Evolutionary conservation across 2,329 filamentous ascomycete species (phyloP), one percentile per base, ranked within the genome.

Genomic region (Chaetothyriales sp.): DNA sequence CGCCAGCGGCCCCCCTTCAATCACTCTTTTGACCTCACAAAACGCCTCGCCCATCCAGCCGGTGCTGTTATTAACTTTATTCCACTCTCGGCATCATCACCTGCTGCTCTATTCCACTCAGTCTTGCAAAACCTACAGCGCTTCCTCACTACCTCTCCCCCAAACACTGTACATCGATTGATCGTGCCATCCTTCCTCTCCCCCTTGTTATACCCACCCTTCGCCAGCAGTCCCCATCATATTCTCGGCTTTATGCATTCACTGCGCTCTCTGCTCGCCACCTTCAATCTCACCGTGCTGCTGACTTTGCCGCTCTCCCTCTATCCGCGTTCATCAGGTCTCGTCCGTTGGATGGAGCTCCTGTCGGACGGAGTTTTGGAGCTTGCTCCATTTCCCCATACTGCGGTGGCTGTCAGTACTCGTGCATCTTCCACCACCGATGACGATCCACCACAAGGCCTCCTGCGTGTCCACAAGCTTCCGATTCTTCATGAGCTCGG

Each of bases 401-500:
- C 66, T 57, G 70, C 73, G 1, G 68, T 75, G 63, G 61, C 73
- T 58, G 73, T 80, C 53, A 72, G 78, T 48, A 70, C 73, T 51
- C 10, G 15, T 40, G 66, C 77, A 4, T 44, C 40, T n/a, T n/a
- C n/a, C 8, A 20, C 8, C 8, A 33, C 46, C 5, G 73, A 77
- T 3, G 83, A 86, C 54, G 88, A 94, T 53, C 81, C 83, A 52
- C 82, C 85, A 1, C 90, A 97, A 64, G 92, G 92, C 1, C 79
- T 97, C 68, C 70, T 97, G 18, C 85, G 82, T 56, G 79, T 94
- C 0, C 87, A 94, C 66, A 83, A 83, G 50, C 68, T 97, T 37
- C 90, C 92, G 0, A 74, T 95, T 0, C 83, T 87, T 58, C 86
- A 94, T 54, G 90, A 97, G 65, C 87, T 86, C 59, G 90, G 92